Conservation (phyloP, 306 rosid genomes). For the Trifolium fragiferum region DNA sequence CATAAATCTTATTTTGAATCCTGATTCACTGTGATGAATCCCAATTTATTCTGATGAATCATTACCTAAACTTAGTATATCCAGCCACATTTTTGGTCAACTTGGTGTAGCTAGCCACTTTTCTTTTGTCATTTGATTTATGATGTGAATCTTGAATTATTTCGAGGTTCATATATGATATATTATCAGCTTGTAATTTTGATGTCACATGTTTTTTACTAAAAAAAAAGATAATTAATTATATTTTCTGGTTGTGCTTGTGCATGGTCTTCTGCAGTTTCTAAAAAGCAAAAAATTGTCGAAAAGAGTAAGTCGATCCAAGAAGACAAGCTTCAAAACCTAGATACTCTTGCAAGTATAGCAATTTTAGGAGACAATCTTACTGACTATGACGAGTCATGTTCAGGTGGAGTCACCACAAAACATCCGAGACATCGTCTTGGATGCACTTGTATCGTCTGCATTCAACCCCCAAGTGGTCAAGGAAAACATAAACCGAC, state of each 20-base stretch:
- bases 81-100: too few relatives aligned
- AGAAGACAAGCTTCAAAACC: slow-evolving; percentile 60
- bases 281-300: slow-evolving; percentile 56
- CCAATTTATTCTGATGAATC: too few relatives aligned
- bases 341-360: slow-evolving; percentile 74
- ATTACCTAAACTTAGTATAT: too few relatives aligned
- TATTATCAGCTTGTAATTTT: too few relatives aligned
- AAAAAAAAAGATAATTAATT: slow-evolving; percentile 6
- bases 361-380: slow-evolving; percentile 68
- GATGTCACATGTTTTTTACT: too few relatives aligned
- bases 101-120: too few relatives aligned
- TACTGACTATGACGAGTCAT: slow-evolving; percentile 52
- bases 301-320: slow-evolving; percentile 45
- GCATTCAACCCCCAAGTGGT: slow-evolving; percentile 94
- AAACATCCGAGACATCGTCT: slow-evolving; percentile 85
- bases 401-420: slow-evolving; percentile 66
- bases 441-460: slow-evolving; percentile 90
- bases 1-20: too few relatives aligned
- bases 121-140: too few relatives aligned
- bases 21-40: too few relatives aligned
- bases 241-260: slow-evolving; percentile 31
- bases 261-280: slow-evolving; percentile 51
- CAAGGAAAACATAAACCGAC: slow-evolving; percentile 76
- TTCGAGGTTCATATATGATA: too few relatives aligned
- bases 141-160: too few relatives aligned